These are phyloP conservation scores for Thamnidium elegans DNA, from an alignment of 192 early-diverging fungal species.

Conservation along the genomic window DNA sequence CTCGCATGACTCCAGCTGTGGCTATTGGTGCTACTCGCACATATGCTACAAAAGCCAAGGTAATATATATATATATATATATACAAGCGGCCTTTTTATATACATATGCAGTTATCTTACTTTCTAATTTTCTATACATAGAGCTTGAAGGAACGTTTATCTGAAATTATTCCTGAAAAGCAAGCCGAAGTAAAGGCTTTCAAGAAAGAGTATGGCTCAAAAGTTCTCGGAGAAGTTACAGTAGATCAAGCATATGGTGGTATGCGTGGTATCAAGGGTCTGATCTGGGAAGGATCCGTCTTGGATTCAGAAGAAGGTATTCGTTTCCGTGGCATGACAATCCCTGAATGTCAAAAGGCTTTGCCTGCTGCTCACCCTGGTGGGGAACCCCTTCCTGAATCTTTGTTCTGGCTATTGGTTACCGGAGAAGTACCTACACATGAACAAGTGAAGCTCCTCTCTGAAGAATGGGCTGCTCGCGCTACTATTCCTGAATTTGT, in stretches of 20 bases:
- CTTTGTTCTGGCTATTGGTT: slow-evolving; percentile 96
- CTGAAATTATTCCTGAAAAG: slow-evolving; percentile 93
- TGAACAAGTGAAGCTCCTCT: slow-evolving; percentile 87
- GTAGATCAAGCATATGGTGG: slow-evolving; percentile 98
- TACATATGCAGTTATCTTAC: too few relatives aligned
- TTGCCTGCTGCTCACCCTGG: slow-evolving; percentile 88
- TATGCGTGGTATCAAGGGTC: slow-evolving; percentile 99
- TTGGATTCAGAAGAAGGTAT: slow-evolving; percentile 98
- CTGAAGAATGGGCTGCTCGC: slow-evolving; percentile 95
- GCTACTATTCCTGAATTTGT: slow-evolving; percentile 90
- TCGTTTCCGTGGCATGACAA: slow-evolving; percentile 94
- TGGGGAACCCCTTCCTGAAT: slow-evolving; percentile 92
- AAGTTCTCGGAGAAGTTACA: slow-evolving; percentile 90
- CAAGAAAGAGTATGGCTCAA: slow-evolving; percentile 84
- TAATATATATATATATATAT: slow-evolving; percentile 19
- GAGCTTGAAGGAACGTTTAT: slow-evolving; percentile 91
- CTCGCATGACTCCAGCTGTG: slow-evolving; percentile 34
- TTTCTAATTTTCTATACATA: slow-evolving; percentile 35
- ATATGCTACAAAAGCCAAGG: slow-evolving; percentile 52
- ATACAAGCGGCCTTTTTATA: background rate
- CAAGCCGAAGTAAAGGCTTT: slow-evolving; percentile 93
- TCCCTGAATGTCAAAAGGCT: slow-evolving; percentile 92
- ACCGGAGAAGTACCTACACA: slow-evolving; percentile 95
- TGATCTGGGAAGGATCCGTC: slow-evolving; percentile 97
- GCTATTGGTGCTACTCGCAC: slow-evolving; percentile 41